Evolutionary conservation across 129 eudicot genomes (phyloP).

Genomic region (Mikania micrantha): DNA sequence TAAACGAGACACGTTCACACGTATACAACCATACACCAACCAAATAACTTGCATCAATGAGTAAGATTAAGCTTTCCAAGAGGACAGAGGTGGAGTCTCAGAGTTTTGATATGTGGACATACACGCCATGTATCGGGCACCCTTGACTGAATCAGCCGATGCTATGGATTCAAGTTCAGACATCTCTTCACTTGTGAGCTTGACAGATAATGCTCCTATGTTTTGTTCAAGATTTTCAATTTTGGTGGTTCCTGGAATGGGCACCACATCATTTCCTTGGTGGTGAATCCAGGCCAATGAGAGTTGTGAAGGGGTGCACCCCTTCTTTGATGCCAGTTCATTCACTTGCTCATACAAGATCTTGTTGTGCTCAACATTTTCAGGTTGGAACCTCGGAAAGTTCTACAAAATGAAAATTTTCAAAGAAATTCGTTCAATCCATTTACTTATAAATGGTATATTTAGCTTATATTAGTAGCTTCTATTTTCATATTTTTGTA

Average conservation of each 20-base stretch:
- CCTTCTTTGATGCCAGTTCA: conserved; percentile 39
- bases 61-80: conserved; percentile 3
- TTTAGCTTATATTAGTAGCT: too few species aligned
- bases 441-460: neutral
- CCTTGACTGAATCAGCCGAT: conserved; percentile 24
- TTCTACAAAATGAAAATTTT: conserved; percentile 13
- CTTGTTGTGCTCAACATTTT: conserved; percentile 43
- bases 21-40: neutral
- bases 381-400: conserved; percentile 47
- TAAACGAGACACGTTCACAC: neutral
- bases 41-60: neutral
- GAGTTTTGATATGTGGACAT: conserved; percentile 9
- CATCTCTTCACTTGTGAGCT: conserved; percentile 33
- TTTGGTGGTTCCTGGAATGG: conserved; percentile 49
- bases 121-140: conserved; percentile 13
- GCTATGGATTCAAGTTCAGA: conserved; percentile 37
- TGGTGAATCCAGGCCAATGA: conserved; percentile 6
- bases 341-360: conserved; percentile 26
- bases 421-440: neutral
- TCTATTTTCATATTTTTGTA: too few species aligned
- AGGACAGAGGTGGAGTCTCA: neutral
- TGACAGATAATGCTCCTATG: conserved; percentile 34
- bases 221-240: conserved; percentile 34
- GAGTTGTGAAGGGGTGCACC: conserved; percentile 25
- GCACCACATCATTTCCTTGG: conserved; percentile 41